Conservation (phyloP, 441 rosid genomes). For the Pelargonium hybrid region DNA sequence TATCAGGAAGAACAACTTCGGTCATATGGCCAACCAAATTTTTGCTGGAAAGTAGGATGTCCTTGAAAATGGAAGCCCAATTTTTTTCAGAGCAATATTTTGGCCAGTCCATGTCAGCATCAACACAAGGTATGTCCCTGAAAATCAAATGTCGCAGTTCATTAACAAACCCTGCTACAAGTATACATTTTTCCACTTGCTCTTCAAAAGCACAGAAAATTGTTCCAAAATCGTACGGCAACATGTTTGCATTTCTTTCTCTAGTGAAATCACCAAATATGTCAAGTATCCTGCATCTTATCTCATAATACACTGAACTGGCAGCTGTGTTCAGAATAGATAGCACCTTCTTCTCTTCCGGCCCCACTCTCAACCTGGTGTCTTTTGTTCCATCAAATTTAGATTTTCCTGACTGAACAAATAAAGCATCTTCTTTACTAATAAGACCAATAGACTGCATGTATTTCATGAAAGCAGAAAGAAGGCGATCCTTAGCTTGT, state of each 20-base stretch:
- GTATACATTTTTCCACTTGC: conserved; percentile 76
- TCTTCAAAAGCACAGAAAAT: conserved; percentile 53
- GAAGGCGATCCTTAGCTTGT: conserved; percentile 73
- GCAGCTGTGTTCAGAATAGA: conserved; percentile 51
- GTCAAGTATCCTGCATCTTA: conserved; percentile 43
- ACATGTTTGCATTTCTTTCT: conserved; percentile 31
- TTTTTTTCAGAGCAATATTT: conserved; percentile 37
- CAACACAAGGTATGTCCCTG: conserved; percentile 30
- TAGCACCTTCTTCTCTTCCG: conserved; percentile 54
- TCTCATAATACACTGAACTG: conserved; percentile 53
- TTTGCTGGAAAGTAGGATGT: conserved; percentile 48
- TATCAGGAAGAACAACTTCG: conserved; percentile 58
- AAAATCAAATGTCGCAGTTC: conserved; percentile 50
- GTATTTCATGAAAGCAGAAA: conserved; percentile 62
- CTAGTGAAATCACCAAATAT: conserved; percentile 34
- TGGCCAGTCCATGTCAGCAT: conserved; percentile 26
- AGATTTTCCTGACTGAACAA: conserved; percentile 29
- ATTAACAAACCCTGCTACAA: conserved; percentile 49
- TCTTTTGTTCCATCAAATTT: conserved; percentile 34
- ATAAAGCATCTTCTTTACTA: conserved; percentile 41
- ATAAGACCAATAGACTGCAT: conserved; percentile 56
- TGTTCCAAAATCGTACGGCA: conserved; percentile 37
- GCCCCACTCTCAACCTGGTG: conserved; percentile 28
- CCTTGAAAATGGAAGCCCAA: conserved; percentile 57
- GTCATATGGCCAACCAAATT: conserved; percentile 56